These are phyloP conservation scores for Coniochaeta sp. DNA, from an alignment of 2,329 filamentous ascomycete genomes.

Conservation along the genomic window DNA sequence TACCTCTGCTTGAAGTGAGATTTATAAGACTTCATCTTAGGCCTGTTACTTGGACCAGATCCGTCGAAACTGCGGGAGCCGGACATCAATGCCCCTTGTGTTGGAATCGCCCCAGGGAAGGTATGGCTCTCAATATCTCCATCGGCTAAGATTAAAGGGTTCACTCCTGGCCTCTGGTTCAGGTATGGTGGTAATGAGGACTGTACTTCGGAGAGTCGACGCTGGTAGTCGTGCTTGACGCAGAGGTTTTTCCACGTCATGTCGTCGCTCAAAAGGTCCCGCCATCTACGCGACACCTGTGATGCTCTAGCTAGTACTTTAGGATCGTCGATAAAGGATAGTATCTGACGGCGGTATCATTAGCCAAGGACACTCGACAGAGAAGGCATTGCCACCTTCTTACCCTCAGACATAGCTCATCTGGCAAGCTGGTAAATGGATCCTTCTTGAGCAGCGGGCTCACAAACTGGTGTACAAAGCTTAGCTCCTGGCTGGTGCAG, in stretches of 20 bases:
- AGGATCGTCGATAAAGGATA: constrained; percentile 95
- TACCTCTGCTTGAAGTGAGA: constrained; percentile 98
- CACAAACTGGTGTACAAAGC: constrained; percentile 94
- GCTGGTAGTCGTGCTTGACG: constrained; percentile 85
- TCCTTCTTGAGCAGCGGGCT: constrained; percentile 93
- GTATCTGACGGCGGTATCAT: constrained; percentile 49
- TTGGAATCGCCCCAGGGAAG: constrained; percentile 36
- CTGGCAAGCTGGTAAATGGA: constrained; percentile 84
- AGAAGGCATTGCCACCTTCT: background rate
- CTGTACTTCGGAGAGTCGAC: constrained; percentile 44
- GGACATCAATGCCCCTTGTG: constrained; percentile 23
- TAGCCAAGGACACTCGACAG: background rate
- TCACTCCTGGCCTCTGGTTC: constrained; percentile 20
- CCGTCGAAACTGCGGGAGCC: constrained; percentile 51
- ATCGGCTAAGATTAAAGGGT: constrained; percentile 26
- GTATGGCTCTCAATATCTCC: constrained; percentile 25
- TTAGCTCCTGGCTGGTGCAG: constrained; percentile 90
- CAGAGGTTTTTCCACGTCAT: constrained; percentile 98
- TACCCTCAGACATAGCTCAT: constrained; percentile 86
- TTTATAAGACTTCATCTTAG: constrained; percentile 77
- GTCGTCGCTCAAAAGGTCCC: constrained; percentile 88
- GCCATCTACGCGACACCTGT: constrained; percentile 93
- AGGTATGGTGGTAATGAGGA: constrained; percentile 25
- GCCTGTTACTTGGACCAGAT: constrained; percentile 33
- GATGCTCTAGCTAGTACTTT: constrained; percentile 88